Evolutionary conservation across 2,329 filamentous ascomycete species (phyloP).

Genomic region (Corinectria fuckeliana): DNA sequence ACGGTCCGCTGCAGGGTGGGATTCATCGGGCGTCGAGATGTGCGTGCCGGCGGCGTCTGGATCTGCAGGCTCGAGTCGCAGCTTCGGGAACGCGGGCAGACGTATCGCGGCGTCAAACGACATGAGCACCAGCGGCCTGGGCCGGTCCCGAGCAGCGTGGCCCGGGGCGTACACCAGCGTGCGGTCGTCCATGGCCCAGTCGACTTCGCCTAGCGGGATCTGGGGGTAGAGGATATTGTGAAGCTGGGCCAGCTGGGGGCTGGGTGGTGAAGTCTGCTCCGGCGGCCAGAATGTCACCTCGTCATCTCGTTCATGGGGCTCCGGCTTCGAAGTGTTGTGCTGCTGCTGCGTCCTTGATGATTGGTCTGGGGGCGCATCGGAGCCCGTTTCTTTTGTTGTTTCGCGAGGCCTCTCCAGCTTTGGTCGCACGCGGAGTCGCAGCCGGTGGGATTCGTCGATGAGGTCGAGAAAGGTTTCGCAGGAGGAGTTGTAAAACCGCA

Average conservation of each 20-base stretch:
- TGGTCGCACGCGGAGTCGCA: slow-evolving; percentile 50
- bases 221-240: slow-evolving; percentile 46
- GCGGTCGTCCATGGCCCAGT: slow-evolving; percentile 54
- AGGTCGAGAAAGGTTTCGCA: slow-evolving; percentile 66
- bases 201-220: slow-evolving; percentile 43
- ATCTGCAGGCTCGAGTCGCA: neutral
- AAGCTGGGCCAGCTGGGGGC: slow-evolving; percentile 31
- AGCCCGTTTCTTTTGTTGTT: neutral
- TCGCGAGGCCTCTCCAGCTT: slow-evolving; percentile 10
- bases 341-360: neutral
- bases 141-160: slow-evolving; percentile 12
- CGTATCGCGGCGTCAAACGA: slow-evolving; percentile 41
- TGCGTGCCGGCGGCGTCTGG: neutral
- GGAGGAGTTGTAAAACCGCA: slow-evolving; percentile 61
- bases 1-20: neutral
- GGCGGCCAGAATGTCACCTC: slow-evolving; percentile 34
- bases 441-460: slow-evolving; percentile 44
- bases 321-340: neutral
- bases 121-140: slow-evolving; percentile 34
- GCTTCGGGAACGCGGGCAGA: slow-evolving; percentile 28
- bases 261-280: slow-evolving; percentile 4
- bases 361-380: too few relatives aligned
- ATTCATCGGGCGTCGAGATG: neutral
- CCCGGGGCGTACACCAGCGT: slow-evolving; percentile 52
- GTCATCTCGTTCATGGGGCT: too few relatives aligned